Evolutionary conservation across 768 basidiomycete genomes (phyloP).

Genomic region (Termitomyces sp.): DNA sequence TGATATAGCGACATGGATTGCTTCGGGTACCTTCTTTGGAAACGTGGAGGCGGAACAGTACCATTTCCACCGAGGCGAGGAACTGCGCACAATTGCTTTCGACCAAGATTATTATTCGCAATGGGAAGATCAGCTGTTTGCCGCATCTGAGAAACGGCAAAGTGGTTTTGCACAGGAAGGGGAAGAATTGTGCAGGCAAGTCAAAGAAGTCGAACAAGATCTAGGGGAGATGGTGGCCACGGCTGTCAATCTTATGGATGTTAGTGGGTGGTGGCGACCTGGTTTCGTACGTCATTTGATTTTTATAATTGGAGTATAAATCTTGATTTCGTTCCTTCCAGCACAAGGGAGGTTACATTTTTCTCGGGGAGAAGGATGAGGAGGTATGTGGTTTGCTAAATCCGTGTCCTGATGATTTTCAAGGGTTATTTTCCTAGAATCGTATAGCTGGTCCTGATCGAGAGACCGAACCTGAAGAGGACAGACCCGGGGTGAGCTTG

Average conservation of each 20-base stretch:
- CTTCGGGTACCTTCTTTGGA: background rate
- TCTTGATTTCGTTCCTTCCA: background rate
- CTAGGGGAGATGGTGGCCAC: background rate
- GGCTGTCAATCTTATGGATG: background rate
- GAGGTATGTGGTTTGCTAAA: background rate
- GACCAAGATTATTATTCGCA: background rate
- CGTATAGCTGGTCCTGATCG: background rate
- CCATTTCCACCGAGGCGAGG: background rate
- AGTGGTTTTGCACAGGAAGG: background rate
- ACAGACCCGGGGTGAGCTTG: background rate
- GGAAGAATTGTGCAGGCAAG: background rate
- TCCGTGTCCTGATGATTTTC: background rate
- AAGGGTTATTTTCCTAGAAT: background rate
- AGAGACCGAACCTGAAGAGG: background rate
- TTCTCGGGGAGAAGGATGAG: background rate
- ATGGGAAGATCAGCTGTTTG: background rate
- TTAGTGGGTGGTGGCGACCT: background rate
- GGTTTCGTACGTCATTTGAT: background rate
- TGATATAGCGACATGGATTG: background rate
- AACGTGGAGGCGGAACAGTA: background rate
- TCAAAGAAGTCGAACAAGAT: background rate
- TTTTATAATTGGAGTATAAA: background rate
- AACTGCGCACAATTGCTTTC: background rate
- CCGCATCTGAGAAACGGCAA: background rate
- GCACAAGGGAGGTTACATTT: background rate